These are phyloP conservation scores for Paspalum vaginatum DNA, from an alignment of 176 grass and related monocot genomes.

Conservation along the genomic window DNA sequence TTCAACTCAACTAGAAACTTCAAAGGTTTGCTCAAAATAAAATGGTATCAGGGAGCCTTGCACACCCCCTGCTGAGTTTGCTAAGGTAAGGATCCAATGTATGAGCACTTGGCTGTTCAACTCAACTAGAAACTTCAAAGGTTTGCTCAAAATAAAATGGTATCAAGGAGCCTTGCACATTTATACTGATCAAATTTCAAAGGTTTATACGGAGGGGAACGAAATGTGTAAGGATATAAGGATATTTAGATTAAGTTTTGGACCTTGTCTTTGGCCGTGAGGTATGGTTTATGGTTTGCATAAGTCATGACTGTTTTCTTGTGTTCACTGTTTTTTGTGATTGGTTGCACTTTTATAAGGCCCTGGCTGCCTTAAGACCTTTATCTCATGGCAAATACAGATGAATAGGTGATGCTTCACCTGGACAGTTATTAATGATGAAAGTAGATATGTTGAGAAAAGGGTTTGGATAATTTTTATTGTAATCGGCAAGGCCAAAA, in stretches of 20 bases:
- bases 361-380: background rate
- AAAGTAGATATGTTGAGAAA: background rate
- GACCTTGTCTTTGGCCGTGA: background rate
- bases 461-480: background rate
- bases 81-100: conserved; percentile 54
- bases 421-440: background rate
- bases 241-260: background rate
- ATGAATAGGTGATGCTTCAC: background rate
- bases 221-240: background rate
- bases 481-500: background rate
- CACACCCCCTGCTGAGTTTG: conserved; percentile 80
- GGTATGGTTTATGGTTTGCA: background rate
- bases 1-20: background rate
- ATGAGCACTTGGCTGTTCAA: background rate
- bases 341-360: conserved; percentile 2
- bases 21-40: background rate
- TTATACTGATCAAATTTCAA: too few relatives aligned
- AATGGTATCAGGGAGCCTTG: background rate
- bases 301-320: background rate
- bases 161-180: background rate
- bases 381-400: background rate
- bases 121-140: background rate
- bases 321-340: background rate
- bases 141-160: background rate
- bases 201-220: too few relatives aligned